Conservation (phyloP, 352 stramenopile genomes). For the Pythium rhizo-oryzae region DNA sequence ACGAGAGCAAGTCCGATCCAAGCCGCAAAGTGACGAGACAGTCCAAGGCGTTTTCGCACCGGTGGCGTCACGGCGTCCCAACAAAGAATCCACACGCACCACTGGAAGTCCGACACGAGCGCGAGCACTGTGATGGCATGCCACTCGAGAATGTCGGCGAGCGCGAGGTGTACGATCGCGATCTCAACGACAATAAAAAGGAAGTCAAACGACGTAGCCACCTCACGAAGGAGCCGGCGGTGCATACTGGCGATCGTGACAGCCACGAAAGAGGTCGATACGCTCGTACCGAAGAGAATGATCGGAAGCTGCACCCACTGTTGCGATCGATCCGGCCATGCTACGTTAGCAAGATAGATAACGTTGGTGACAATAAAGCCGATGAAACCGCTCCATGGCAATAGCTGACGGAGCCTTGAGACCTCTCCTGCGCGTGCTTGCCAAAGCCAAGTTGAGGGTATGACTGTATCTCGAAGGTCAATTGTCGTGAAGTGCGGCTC, state of each 20-base stretch:
- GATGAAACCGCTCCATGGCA: background rate
- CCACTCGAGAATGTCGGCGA: conserved; percentile 26
- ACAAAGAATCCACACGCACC: conserved; percentile 2
- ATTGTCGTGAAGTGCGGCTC: background rate
- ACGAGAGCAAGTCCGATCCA: background rate
- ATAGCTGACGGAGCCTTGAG: background rate
- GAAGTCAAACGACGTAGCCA: conserved; percentile 47
- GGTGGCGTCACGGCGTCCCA: conserved; percentile 4
- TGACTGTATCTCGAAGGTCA: background rate
- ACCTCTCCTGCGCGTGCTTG: background rate
- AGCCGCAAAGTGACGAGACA: background rate
- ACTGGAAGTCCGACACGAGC: background rate
- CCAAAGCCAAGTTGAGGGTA: conserved; percentile 2
- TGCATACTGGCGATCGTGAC: conserved; percentile 7
- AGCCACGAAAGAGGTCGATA: background rate
- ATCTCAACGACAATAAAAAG: conserved; percentile 38
- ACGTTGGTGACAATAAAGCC: background rate
- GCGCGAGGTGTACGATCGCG: conserved; percentile 27
- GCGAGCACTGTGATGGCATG: background rate
- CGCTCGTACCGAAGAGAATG: background rate
- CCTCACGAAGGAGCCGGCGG: conserved; percentile 29
- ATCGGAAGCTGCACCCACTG: background rate
- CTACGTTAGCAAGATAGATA: background rate
- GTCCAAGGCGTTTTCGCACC: background rate
- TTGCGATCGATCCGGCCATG: background rate